phyloP scores from a whole-genome alignment of 306 rosid species.

The Castanospermum australe region DNA sequence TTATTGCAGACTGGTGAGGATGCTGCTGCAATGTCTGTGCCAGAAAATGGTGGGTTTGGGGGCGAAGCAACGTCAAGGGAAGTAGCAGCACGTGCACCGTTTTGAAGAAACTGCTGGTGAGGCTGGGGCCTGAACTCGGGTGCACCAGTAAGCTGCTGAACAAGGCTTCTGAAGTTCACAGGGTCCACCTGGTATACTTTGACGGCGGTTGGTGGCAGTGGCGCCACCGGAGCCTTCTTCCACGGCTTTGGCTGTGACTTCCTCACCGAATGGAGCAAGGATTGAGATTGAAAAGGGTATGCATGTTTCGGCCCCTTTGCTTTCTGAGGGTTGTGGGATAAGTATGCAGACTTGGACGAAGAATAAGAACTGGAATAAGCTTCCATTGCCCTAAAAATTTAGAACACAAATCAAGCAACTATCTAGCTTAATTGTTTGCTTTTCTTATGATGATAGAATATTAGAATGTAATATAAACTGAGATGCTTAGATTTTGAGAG shows the following conservation, averaged over 20 bases:
- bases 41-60: background rate
- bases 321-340: conserved; percentile 2
- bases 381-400: conserved; percentile 31
- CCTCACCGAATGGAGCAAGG: conserved; percentile 52
- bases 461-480: background rate
- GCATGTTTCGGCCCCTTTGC: background rate
- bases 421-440: background rate
- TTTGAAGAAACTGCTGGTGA: conserved; percentile 25
- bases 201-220: conserved; percentile 57
- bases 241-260: conserved; percentile 48
- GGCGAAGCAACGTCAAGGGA: background rate
- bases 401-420: background rate
- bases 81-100: conserved; percentile 16
- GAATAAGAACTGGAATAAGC: conserved; percentile 31
- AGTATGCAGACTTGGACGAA: conserved; percentile 33
- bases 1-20: background rate
- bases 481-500: no score
- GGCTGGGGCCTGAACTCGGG: conserved; percentile 36
- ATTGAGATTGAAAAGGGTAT: conserved; percentile 17
- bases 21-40: background rate
- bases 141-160: conserved; percentile 76
- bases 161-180: conserved; percentile 68
- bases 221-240: conserved; percentile 65
- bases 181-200: conserved; percentile 75
- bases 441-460: background rate